These are phyloP conservation scores for Clarireedia paspali DNA, from an alignment of 2,329 filamentous ascomycete species.

Conservation along the genomic window DNA sequence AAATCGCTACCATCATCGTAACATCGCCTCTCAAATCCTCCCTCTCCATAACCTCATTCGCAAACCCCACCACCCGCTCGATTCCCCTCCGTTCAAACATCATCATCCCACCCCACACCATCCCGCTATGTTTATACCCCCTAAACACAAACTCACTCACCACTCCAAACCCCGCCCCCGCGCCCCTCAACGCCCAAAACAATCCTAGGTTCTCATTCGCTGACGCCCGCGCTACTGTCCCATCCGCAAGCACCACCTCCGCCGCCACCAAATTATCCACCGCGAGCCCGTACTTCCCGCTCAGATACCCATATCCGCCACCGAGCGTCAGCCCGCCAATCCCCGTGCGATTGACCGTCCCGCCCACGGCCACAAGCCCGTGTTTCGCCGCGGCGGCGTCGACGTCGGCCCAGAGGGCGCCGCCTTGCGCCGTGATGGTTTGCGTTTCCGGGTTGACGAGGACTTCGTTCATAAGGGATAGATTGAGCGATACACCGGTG, in stretches of 20 bases:
- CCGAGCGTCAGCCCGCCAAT: slow-evolving; percentile 18
- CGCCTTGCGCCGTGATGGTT: slow-evolving; percentile 12
- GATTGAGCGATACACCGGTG: slow-evolving; percentile 6
- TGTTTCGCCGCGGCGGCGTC: slow-evolving; percentile 7
- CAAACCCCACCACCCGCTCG: slow-evolving; percentile 8
- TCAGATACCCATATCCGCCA: slow-evolving; percentile 43
- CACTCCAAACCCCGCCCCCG: background rate
- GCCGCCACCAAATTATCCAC: slow-evolving; percentile 20
- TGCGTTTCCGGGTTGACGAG: slow-evolving; percentile 6
- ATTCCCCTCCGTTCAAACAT: slow-evolving; percentile 12
- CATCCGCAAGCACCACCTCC: slow-evolving; percentile 17
- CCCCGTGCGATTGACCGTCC: background rate
- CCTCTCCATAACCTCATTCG: slow-evolving; percentile 11
- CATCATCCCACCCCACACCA: slow-evolving; percentile 17
- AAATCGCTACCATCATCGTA: background rate
- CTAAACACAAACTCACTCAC: background rate
- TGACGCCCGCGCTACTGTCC: slow-evolving; percentile 13
- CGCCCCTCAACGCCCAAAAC: slow-evolving; percentile 20
- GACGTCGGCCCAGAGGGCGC: slow-evolving; percentile 10
- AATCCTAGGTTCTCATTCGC: slow-evolving; percentile 13
- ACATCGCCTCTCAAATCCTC: slow-evolving; percentile 4
- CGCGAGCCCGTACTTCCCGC: slow-evolving; percentile 29
- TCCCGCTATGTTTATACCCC: slow-evolving; percentile 22
- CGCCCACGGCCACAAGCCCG: slow-evolving; percentile 1
- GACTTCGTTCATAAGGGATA: slow-evolving; percentile 12